These are phyloP conservation scores for Orbilia brochopaga DNA, from an alignment of 2,329 filamentous ascomycete genomes.

Conservation along the genomic window DNA sequence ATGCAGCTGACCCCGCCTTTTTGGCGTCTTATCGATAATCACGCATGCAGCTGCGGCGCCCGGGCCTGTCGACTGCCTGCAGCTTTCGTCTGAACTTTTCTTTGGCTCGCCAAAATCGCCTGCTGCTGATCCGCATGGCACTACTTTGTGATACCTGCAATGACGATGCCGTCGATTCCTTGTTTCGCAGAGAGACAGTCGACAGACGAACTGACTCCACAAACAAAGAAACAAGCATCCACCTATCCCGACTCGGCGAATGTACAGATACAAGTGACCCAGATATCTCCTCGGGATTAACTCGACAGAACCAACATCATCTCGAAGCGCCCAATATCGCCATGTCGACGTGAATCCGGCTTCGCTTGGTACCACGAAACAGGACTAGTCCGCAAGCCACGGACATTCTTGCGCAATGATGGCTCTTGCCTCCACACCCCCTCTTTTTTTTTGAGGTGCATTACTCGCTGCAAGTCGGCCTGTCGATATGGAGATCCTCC, in stretches of 20 bases:
- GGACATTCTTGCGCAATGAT: constrained; percentile 1
- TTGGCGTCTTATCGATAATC: constrained; percentile 34
- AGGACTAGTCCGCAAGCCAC: neutral
- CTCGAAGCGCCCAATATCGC: neutral
- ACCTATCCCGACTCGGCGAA: no score
- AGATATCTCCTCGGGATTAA: neutral
- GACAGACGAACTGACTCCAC: no score
- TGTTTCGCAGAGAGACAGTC: no score
- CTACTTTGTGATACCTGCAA: no score
- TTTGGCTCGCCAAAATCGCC: constrained; percentile 1
- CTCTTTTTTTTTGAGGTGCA: neutral
- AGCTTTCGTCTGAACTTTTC: constrained; percentile 50
- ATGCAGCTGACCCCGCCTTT: constrained; percentile 51
- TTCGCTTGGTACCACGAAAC: neutral
- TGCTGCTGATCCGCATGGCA: neutral
- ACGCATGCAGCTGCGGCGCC: constrained; percentile 4
- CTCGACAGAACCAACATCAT: neutral
- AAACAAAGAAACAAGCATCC: no score
- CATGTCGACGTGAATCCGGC: neutral
- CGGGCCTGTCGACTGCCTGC: constrained; percentile 44
- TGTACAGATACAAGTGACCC: no score
- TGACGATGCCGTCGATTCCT: no score
- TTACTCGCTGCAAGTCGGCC: no score
- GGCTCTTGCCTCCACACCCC: neutral
- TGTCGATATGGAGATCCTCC: no score